phyloP scores from a whole-genome alignment of 176 grass and related monocot species.

The Aegilops umbellulata region DNA sequence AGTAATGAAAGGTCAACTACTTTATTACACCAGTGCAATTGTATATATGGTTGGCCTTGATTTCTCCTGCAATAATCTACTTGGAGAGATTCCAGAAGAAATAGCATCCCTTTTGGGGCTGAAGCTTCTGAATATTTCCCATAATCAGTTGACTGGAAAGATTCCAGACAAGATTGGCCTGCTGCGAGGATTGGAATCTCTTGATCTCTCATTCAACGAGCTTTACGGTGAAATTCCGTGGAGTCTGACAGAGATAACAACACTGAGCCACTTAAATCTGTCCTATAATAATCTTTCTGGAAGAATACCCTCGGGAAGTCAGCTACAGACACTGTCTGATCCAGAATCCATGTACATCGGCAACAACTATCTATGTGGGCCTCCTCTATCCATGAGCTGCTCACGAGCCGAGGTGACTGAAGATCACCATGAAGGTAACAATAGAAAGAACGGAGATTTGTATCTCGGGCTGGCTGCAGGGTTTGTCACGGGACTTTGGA shows the following conservation, averaged over 20 bases:
- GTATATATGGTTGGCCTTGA: slow-evolving; percentile 14
- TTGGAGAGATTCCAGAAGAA: slow-evolving; percentile 26
- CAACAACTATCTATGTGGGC: slow-evolving; percentile 28
- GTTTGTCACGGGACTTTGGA: slow-evolving; percentile 28
- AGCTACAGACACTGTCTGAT: not conserved
- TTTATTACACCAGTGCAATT: not conserved
- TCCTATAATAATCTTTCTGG: not conserved
- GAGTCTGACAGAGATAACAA: not conserved
- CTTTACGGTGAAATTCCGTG: slow-evolving; percentile 23
- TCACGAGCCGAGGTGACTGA: not conserved
- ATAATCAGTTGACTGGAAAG: slow-evolving; percentile 14
- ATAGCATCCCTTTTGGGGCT: not conserved
- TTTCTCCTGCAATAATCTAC: slow-evolving; percentile 26
- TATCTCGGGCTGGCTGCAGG: not conserved
- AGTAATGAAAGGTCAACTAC: slow-evolving; percentile 4
- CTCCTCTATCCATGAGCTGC: slow-evolving; percentile 19
- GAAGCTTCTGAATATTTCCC: slow-evolving; percentile 21
- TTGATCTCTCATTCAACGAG: slow-evolving; percentile 37
- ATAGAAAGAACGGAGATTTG: not conserved
- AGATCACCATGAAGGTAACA: not conserved
- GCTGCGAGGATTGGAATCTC: slow-evolving; percentile 10
- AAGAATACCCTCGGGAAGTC: slow-evolving; percentile 26
- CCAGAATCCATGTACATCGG: not conserved
- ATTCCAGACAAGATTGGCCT: slow-evolving; percentile 30
- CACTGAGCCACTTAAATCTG: slow-evolving; percentile 22